Evolutionary conservation across 2,329 filamentous ascomycete species (phyloP).

Genomic region (Penicillium sp.): DNA sequence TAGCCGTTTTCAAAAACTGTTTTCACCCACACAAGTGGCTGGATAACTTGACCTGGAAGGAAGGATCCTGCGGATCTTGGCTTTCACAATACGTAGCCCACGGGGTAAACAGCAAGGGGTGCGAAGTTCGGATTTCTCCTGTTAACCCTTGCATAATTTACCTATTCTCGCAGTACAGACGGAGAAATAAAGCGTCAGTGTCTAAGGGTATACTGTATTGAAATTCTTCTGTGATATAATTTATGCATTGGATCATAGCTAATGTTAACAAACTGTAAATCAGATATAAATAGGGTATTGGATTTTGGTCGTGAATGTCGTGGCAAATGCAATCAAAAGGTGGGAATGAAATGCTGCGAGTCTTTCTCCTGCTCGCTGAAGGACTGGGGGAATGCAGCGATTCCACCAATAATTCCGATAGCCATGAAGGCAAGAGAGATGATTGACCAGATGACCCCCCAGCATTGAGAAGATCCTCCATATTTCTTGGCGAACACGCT

Average conservation of each 20-base stretch:
- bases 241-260: background rate
- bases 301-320: background rate
- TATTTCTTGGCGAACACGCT: constrained; percentile 77
- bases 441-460: constrained; percentile 76
- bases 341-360: constrained; percentile 65
- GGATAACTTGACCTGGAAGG: too few species aligned
- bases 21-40: too few species aligned
- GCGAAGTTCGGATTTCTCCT: too few species aligned
- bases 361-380: constrained; percentile 68
- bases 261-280: background rate
- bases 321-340: constrained; percentile 15
- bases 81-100: too few species aligned
- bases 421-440: constrained; percentile 72
- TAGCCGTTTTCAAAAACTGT: too few species aligned
- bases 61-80: too few species aligned
- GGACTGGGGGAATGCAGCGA: constrained; percentile 73
- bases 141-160: too few species aligned
- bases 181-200: too few species aligned
- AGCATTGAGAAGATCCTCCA: constrained; percentile 76
- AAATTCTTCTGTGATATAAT: too few species aligned
- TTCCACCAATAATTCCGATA: constrained; percentile 69
- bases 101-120: too few species aligned
- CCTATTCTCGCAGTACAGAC: too few species aligned
- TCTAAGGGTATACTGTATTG: too few species aligned
- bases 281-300: background rate